Evolutionary conservation across 257 asterid genomes (phyloP), one percentile per base, ranked within the genome.

Genomic region (Petunia secreta): DNA sequence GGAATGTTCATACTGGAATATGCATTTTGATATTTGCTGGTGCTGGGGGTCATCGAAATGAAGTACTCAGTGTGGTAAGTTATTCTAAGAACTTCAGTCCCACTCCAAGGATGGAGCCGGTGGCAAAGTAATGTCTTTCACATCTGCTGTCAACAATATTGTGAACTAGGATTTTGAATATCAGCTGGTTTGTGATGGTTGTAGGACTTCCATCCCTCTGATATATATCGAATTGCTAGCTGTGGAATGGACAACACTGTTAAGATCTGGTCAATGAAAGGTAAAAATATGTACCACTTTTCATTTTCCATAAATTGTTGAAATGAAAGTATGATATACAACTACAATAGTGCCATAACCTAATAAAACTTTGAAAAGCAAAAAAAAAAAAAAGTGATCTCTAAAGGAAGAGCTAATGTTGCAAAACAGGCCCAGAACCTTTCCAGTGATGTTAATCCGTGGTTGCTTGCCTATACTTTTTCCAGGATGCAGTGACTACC

Each of bases 171-270:
- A 71, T 71, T 55, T 74, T 67, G 67, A 62, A 63, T 80, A 78
- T 86, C 68, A 64, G 59, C 25, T 50, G 77, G 34, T 82, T 67
- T 79, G 66, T 83, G 88, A 67, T 80, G 69, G 8, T 75, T 41
- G 10, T 83, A 96, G 99, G 99, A 96, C 87, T 96, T 96, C 87
- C 99, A 96, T 86, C 99, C 97, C 36, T 92, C 99, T 62, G 98
- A 96, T 84, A 92, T 91, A 68, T 88, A 91, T 85, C 96, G 96
- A 48, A 91, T 93, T 59, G 97, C 98, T 59, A 96, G 98, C 90
- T 96, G 99, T 89, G 99, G 99, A 86, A 96, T 96, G 98, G 99
- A 96, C 86, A 96, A 92, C 83, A 93, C 98, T 64, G 94, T 96
- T 75, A 96, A 93, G 86, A 96, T 93, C 80, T 96, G 99, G 99